These are phyloP conservation scores for Cucumis sativus DNA, from an alignment of 306 rosid genomes.

Conservation along the genomic window Cucumber_9930_V3 NC_026660.2:25634001-25634500, in stretches of 20 bases:
- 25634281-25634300: slow-evolving; percentile 50
- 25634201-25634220: slow-evolving; percentile 44
- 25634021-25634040: not conserved
- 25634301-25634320: slow-evolving; percentile 55
- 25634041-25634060: not conserved
- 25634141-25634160: slow-evolving; percentile 8
- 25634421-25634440: slow-evolving; percentile 33
- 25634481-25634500: slow-evolving; percentile 66
- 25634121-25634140: not conserved
- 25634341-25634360: slow-evolving; percentile 57
- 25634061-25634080: not conserved
- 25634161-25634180: slow-evolving; percentile 36
- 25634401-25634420: slow-evolving; percentile 40
- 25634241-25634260: slow-evolving; percentile 57
- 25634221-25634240: slow-evolving; percentile 56
- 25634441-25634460: slow-evolving; percentile 37
- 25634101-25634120: not conserved
- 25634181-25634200: slow-evolving; percentile 54
- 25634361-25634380: slow-evolving; percentile 39
- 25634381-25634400: slow-evolving; percentile 38
- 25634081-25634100: not conserved
- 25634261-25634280: slow-evolving; percentile 55
- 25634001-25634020: not conserved
- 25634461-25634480: slow-evolving; percentile 69
- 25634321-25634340: slow-evolving; percentile 70